These are phyloP conservation scores for Teratosphaeriaceae sp. DNA, from an alignment of 2,329 filamentous ascomycete genomes.

Conservation along the genomic window DNA sequence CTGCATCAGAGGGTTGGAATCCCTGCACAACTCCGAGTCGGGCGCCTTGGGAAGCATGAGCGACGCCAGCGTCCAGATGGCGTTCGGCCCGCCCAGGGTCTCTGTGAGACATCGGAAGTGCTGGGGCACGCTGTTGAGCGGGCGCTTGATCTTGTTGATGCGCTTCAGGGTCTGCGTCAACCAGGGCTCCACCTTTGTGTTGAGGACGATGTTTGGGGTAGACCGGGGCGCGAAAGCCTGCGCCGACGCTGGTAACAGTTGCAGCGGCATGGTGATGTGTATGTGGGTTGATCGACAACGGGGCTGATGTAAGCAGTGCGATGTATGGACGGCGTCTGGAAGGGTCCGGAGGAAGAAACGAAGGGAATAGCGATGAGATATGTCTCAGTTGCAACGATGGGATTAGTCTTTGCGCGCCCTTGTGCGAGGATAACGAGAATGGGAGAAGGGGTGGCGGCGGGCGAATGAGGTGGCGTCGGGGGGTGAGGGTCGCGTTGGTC, in stretches of 20 bases:
- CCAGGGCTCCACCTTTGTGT: slow-evolving; percentile 90
- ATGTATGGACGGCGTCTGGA: slow-evolving; percentile 22
- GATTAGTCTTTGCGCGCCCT: slow-evolving; percentile 22
- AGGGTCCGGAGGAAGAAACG: slow-evolving; percentile 10
- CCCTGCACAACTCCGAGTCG: slow-evolving; percentile 74
- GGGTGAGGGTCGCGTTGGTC: slow-evolving; percentile 13
- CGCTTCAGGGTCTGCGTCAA: slow-evolving; percentile 94
- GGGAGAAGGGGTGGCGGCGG: slow-evolving; percentile 16
- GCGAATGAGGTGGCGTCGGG: slow-evolving; percentile 10
- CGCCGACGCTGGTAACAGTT: slow-evolving; percentile 89
- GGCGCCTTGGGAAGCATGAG: slow-evolving; percentile 89
- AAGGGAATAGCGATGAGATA: slow-evolving; percentile 22
- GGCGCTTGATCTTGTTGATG: slow-evolving; percentile 93
- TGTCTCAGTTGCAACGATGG: slow-evolving; percentile 23
- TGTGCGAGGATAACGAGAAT: slow-evolving; percentile 8
- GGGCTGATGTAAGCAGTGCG: slow-evolving; percentile 24
- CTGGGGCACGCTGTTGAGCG: slow-evolving; percentile 92
- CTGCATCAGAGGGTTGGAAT: slow-evolving; percentile 76
- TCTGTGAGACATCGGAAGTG: slow-evolving; percentile 94
- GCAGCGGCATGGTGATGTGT: slow-evolving; percentile 69
- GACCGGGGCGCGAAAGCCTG: slow-evolving; percentile 92
- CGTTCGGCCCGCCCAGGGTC: slow-evolving; percentile 79
- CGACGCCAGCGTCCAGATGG: slow-evolving; percentile 91
- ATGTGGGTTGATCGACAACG: too few species aligned
- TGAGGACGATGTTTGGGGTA: slow-evolving; percentile 89